Evolutionary conservation across 768 basidiomycete species (phyloP).

Genomic region (Candolleomyces eurysporus): DNA sequence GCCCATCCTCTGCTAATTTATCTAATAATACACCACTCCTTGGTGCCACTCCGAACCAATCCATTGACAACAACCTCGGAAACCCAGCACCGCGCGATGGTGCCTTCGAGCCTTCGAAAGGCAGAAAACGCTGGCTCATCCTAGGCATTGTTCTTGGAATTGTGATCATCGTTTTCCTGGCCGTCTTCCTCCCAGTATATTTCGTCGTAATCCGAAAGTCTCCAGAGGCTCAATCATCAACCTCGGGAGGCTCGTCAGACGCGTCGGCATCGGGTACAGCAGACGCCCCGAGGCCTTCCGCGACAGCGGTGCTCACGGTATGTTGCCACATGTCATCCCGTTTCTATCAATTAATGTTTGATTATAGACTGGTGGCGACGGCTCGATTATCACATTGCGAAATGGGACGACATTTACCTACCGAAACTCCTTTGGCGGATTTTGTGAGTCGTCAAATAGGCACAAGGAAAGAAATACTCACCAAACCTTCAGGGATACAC

Average conservation of each 20-base stretch:
- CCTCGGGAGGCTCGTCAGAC: slow-evolving; percentile 8
- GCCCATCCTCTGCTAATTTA: background rate
- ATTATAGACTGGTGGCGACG: slow-evolving; percentile 53
- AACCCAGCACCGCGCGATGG: background rate
- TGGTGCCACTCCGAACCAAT: background rate
- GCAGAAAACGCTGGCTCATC: slow-evolving; percentile 12
- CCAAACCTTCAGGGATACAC: slow-evolving; percentile 42
- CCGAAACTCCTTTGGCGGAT: slow-evolving; percentile 67
- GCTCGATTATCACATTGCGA: slow-evolving; percentile 53
- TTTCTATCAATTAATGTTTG: too few species aligned
- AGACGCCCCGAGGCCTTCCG: slow-evolving; percentile 11
- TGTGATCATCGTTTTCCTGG: slow-evolving; percentile 23
- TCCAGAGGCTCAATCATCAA: background rate
- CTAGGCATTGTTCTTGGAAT: slow-evolving; percentile 14
- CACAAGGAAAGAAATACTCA: background rate
- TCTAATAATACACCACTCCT: background rate
- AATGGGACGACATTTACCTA: slow-evolving; percentile 72
- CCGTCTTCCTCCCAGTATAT: slow-evolving; percentile 31
- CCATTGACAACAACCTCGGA: background rate
- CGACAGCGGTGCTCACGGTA: too few species aligned
- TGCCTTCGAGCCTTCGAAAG: background rate
- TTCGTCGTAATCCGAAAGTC: slow-evolving; percentile 30
- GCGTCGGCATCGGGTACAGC: background rate
- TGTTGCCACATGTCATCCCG: too few species aligned
- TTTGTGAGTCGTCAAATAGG: slow-evolving; percentile 38